A percentile compares a stretch with the other conserved stretches of the same genome.
phyloP scores from a whole-genome alignment of 306 rosid genomes.

The Hippophae gyantsensis region DNA sequence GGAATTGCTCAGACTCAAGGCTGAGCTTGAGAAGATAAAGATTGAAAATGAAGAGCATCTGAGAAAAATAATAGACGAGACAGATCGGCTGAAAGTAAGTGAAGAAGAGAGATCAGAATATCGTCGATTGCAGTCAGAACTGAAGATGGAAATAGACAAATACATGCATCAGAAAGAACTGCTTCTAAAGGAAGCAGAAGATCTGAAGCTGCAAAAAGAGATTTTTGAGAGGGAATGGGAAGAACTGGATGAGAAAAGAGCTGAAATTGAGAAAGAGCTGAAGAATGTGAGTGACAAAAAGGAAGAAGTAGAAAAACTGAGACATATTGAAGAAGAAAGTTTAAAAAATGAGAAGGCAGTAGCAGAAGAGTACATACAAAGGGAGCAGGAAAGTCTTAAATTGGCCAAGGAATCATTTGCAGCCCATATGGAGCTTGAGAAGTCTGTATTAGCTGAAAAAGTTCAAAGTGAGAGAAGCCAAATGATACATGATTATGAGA shows the following conservation, averaged over 20 bases:
- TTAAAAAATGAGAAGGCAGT: slow-evolving; percentile 56
- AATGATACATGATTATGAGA: slow-evolving; percentile 68
- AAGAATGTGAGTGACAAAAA: slow-evolving; percentile 45
- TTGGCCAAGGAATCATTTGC: slow-evolving; percentile 79
- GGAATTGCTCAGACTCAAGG: slow-evolving; percentile 49
- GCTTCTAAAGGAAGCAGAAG: slow-evolving; percentile 80
- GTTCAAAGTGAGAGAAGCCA: slow-evolving; percentile 59
- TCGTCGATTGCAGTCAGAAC: slow-evolving; percentile 62
- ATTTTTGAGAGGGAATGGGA: slow-evolving; percentile 97
- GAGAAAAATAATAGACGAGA: slow-evolving; percentile 57
- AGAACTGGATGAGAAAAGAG: slow-evolving; percentile 79
- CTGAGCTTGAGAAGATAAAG: slow-evolving; percentile 59
- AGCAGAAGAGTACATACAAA: slow-evolving; percentile 43
- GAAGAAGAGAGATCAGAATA: slow-evolving; percentile 76
- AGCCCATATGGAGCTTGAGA: slow-evolving; percentile 67
- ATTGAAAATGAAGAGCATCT: slow-evolving; percentile 55
- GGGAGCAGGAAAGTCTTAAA: slow-evolving; percentile 65
- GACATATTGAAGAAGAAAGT: slow-evolving; percentile 61
- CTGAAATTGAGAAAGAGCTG: slow-evolving; percentile 63
- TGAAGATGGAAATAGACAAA: slow-evolving; percentile 79
- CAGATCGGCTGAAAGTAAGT: slow-evolving; percentile 47
- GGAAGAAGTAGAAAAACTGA: slow-evolving; percentile 62
- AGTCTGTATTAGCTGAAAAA: slow-evolving; percentile 56
- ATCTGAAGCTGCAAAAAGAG: slow-evolving; percentile 79
- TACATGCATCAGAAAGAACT: slow-evolving; percentile 74